Evolutionary conservation across 306 rosid species (phyloP).

Genomic region (Prunus salicina): DNA sequence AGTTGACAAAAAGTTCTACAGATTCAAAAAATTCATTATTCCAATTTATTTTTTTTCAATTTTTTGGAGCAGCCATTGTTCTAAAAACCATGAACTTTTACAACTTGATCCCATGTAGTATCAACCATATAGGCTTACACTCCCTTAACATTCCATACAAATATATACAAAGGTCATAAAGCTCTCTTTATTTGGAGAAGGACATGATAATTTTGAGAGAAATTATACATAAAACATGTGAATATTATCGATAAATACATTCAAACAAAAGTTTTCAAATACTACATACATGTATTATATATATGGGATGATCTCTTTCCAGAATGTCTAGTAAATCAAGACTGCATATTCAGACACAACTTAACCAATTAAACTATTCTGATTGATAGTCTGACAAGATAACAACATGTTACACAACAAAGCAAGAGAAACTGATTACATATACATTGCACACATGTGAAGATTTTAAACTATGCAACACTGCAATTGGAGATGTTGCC

Average conservation of each 20-base stretch:
- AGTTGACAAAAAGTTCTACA: background rate
- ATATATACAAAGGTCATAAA: too few relatives aligned
- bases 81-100: background rate
- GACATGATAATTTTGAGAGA: background rate
- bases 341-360: background rate
- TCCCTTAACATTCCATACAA: background rate
- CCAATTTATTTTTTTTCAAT: background rate
- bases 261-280: background rate
- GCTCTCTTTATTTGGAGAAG: background rate
- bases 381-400: too few relatives aligned
- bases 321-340: background rate
- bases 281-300: too few relatives aligned
- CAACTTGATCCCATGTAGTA: too few relatives aligned
- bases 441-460: background rate
- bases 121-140: background rate
- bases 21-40: background rate
- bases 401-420: background rate
- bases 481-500: background rate
- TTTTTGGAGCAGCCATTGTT: background rate
- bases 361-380: background rate
- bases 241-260: background rate
- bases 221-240: background rate
- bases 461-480: too few relatives aligned
- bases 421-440: too few relatives aligned
- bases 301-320: background rate